Conservation (phyloP, 169 alveolate species). For the Plasmodium chabaudi region DNA sequence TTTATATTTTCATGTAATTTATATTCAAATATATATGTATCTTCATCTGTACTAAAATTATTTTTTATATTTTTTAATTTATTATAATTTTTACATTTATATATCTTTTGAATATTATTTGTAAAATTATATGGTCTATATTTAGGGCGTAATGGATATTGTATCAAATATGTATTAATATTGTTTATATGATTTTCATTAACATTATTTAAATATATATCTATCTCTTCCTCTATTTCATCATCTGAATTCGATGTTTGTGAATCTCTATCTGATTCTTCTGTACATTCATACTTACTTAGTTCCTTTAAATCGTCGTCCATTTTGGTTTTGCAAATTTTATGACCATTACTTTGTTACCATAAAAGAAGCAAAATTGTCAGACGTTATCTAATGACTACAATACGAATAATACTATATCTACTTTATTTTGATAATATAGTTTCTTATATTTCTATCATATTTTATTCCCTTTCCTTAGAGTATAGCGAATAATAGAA, state of each 20-base stretch:
- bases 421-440: too few species aligned
- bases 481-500: too few species aligned
- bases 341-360: background rate
- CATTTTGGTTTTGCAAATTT: slow-evolving; percentile 14
- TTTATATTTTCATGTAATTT: slow-evolving; percentile 57
- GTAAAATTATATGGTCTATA: slow-evolving; percentile 72
- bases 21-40: slow-evolving; percentile 68
- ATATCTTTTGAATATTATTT: slow-evolving; percentile 52
- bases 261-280: slow-evolving; percentile 26
- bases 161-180: slow-evolving; percentile 68
- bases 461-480: too few species aligned
- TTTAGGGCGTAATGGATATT: slow-evolving; percentile 74
- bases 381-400: too few species aligned
- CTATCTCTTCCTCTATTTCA: slow-evolving; percentile 76
- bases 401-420: too few species aligned
- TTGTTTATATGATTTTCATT: slow-evolving; percentile 58
- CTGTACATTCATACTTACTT: slow-evolving; percentile 42
- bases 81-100: slow-evolving; percentile 39
- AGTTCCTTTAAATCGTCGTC: slow-evolving; percentile 48
- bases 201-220: slow-evolving; percentile 54
- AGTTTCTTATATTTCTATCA: too few species aligned
- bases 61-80: slow-evolving; percentile 60
- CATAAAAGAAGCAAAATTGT: background rate
- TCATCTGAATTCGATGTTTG: slow-evolving; percentile 31
- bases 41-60: slow-evolving; percentile 47